These are phyloP conservation scores for Russula compacta DNA, from an alignment of 768 basidiomycete genomes.

Conservation along the genomic window DNA sequence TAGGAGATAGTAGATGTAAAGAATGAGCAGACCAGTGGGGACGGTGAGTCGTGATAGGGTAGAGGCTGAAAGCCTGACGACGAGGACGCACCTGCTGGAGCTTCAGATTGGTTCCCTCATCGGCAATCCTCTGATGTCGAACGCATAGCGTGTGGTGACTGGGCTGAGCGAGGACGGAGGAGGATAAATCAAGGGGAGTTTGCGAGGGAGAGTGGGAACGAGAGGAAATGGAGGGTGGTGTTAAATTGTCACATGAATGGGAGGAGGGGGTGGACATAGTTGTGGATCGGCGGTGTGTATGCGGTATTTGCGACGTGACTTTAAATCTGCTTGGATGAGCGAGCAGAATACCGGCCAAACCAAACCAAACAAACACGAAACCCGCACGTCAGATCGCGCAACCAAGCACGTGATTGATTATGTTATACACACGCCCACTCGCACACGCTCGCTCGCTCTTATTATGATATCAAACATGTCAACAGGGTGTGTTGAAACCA, in stretches of 20 bases:
- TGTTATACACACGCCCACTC: too few relatives aligned
- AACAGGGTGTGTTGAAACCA: conserved; percentile 3
- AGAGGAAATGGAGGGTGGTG: conserved; percentile 33
- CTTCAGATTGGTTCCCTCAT: conserved; percentile 87
- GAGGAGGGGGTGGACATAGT: conserved; percentile 18
- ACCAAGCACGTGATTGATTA: neutral
- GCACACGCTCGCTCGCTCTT: neutral
- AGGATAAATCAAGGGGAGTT: neutral
- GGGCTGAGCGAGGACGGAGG: conserved; percentile 21
- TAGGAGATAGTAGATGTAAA: conserved; percentile 26
- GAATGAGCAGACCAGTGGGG: neutral
- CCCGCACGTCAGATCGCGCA: conserved; percentile 3
- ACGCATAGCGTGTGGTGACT: conserved; percentile 76
- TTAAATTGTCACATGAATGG: conserved; percentile 66
- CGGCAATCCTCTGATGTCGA: conserved; percentile 92
- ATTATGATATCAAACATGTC: conserved; percentile 13
- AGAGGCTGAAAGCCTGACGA: neutral
- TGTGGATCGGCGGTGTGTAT: neutral
- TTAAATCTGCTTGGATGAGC: too few relatives aligned
- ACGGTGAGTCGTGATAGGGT: neutral
- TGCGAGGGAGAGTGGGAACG: conserved; percentile 33
- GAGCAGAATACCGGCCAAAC: too few relatives aligned
- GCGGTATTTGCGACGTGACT: neutral
- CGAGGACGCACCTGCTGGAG: conserved; percentile 65
- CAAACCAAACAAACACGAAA: too few relatives aligned